Percentiles rank a stretch among this genome's conserved stretches.
phyloP scores from a whole-genome alignment of 2,329 filamentous ascomycete genomes.

The Leptographium lundbergii region DNA sequence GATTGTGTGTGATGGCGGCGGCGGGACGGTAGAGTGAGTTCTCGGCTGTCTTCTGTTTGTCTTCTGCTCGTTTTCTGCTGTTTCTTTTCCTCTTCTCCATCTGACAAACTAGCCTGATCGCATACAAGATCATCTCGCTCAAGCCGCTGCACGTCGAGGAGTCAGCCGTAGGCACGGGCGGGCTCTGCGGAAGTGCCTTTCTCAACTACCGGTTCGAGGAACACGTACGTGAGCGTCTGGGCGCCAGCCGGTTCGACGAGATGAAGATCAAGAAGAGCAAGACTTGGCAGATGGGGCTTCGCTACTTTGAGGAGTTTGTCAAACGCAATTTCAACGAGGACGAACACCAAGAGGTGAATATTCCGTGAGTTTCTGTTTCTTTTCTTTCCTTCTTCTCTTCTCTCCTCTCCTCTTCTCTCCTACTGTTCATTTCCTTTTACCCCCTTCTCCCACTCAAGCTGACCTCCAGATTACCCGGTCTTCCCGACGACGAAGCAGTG shows the following conservation, averaged over 20 bases:
- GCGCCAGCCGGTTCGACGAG: conserved; percentile 52
- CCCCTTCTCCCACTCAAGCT: neutral
- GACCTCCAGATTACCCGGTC: conserved; percentile 45
- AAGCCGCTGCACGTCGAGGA: conserved; percentile 63
- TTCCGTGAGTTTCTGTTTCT: conserved; percentile 45
- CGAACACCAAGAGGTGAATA: conserved; percentile 63
- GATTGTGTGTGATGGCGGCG: conserved; percentile 49
- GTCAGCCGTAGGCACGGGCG: conserved; percentile 67
- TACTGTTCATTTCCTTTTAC: neutral
- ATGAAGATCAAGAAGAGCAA: conserved; percentile 70
- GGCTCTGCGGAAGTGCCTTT: conserved; percentile 65
- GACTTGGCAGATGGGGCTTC: conserved; percentile 67
- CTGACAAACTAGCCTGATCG: conserved; percentile 45
- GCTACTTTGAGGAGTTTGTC: conserved; percentile 75
- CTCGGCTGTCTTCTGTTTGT: neutral
- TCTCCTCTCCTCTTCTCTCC: neutral
- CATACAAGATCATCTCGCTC: conserved; percentile 66
- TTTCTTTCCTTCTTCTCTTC: neutral
- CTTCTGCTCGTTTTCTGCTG: neutral
- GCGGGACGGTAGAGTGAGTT: conserved; percentile 54
- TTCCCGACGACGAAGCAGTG: conserved; percentile 63
- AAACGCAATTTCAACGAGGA: conserved; percentile 75
- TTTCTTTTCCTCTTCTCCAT: neutral
- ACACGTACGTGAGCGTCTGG: conserved; percentile 56
- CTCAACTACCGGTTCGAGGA: conserved; percentile 74